These are phyloP conservation scores for Neopestalotiopsis clavispora DNA, from an alignment of 2,329 filamentous ascomycete species.

Conservation along the genomic window DNA sequence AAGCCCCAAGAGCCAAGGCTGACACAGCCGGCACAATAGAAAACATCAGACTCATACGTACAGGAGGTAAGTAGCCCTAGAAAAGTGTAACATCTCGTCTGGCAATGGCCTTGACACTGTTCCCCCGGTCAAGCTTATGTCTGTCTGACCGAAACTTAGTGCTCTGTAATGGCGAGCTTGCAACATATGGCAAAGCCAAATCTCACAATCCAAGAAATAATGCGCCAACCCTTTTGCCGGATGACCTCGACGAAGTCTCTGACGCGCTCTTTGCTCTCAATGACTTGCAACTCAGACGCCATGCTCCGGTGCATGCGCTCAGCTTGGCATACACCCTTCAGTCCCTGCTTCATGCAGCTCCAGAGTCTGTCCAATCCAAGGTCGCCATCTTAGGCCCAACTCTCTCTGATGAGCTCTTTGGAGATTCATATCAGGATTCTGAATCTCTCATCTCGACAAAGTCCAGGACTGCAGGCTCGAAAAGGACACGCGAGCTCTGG, in stretches of 20 bases:
- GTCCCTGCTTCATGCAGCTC: background rate
- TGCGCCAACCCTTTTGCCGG: background rate
- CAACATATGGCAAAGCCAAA: conserved; percentile 2
- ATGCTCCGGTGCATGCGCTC: background rate
- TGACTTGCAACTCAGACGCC: background rate
- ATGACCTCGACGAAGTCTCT: background rate
- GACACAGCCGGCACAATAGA: conserved; percentile 2
- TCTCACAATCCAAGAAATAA: conserved; percentile 8
- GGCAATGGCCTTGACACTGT: too few species aligned
- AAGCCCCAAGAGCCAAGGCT: conserved; percentile 5
- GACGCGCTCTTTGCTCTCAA: conserved; percentile 2
- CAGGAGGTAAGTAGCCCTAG: background rate
- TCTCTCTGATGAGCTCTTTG: background rate
- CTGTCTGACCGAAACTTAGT: background rate
- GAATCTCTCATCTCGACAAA: background rate
- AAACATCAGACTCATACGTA: conserved; percentile 7
- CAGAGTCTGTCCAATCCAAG: background rate
- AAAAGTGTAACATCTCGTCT: background rate
- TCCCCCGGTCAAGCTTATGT: too few species aligned
- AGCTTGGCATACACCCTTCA: background rate
- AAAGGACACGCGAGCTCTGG: background rate
- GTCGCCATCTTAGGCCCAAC: background rate
- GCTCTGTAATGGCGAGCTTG: conserved; percentile 10
- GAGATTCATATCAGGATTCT: background rate
- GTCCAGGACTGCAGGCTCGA: background rate